A percentile compares a stretch with the other conserved stretches of the same genome.
Evolutionary conservation across 768 basidiomycete species (phyloP).

Genomic region (Auriscalpium microsporum): DNA sequence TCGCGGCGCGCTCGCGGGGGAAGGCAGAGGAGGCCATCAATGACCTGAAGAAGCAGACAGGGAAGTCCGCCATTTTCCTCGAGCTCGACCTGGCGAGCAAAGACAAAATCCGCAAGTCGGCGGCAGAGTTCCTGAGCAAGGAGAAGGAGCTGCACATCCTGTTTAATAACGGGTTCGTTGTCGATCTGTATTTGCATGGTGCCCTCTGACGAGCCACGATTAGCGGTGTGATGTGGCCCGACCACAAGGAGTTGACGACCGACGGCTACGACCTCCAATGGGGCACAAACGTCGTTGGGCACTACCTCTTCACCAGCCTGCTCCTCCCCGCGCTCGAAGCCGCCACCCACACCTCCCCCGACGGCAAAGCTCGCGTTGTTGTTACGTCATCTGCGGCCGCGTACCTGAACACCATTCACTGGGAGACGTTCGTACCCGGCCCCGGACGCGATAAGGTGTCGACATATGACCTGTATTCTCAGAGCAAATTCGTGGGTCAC

Average conservation of each 20-base stretch:
- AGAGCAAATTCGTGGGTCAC: constrained; percentile 9
- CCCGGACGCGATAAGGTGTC: constrained; percentile 20
- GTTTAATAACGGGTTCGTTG: constrained; percentile 19
- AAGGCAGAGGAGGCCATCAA: constrained; percentile 24
- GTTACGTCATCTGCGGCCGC: constrained; percentile 28
- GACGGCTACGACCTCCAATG: constrained; percentile 20
- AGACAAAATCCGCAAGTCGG: constrained; percentile 16
- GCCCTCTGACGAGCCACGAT: too few species aligned
- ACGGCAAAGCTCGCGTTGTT: constrained; percentile 32
- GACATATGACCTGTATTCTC: background rate
- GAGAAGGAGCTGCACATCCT: constrained; percentile 15
- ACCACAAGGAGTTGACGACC: constrained; percentile 14
- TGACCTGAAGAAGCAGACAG: constrained; percentile 24
- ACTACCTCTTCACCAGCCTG: constrained; percentile 37
- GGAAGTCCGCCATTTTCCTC: constrained; percentile 24
- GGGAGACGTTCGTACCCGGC: constrained; percentile 33
- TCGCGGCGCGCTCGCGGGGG: constrained; percentile 22
- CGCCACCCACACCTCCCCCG: constrained; percentile 26
- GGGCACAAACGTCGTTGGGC: constrained; percentile 20
- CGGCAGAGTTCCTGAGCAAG: constrained; percentile 15
- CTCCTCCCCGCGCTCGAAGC: constrained; percentile 34
- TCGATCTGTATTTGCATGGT: background rate
- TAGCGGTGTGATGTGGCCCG: constrained; percentile 20
- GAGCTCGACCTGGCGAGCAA: constrained; percentile 22
- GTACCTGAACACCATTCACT: constrained; percentile 20